Base-by-base conservation (phyloP, 1,139 yeast genomes). In the Candida gigantensis region DNA sequence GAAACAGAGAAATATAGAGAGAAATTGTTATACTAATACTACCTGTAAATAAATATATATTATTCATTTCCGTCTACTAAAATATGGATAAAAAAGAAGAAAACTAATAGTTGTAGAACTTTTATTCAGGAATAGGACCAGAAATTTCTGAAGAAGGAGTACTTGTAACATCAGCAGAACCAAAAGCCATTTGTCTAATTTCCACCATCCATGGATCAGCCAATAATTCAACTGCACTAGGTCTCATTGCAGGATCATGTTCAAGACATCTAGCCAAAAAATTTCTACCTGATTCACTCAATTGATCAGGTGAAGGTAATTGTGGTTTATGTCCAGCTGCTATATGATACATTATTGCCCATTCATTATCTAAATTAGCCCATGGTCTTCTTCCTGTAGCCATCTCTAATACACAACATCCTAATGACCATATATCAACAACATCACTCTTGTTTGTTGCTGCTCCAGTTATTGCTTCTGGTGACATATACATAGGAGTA, bases 401-500 rank as follows among this genome's bases (percentile, higher is more conserved):
- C 94, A 84, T 84, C 56, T 84, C 92, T 23, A 84, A 60, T 2
- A 84, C 82, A 60, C 89, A 84, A 55, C 94, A 84, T 6, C 94
- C 94, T 29, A 84, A 65, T 1, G 94, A 83, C 94, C 94, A 84
- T 21, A 84, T 79, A 58, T 84, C 98, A 33, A 82, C 81, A 6
- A 84, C 81, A 1, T 95, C 95, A 50, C 75, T 81, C 40, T 77
- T 74, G 27, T 82, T 85, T 3, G 76, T 63, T 3, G 74, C 65
- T 3, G 81, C 69, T 1, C 97, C 97, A 1, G 95, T 86, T 40
- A 92, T 89, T 0, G 88, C 89, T 56, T 92, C 98, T 0, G 98
- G 98, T 0, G 97, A 87, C 98, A 92, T 92, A 60, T 92, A 92
- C 97, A 92, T 92, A 12, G 98, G 98, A 0, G 98, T 92, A 34